Conservation (phyloP, 129 eudicot genomes). For the Lactuca sativa region DNA sequence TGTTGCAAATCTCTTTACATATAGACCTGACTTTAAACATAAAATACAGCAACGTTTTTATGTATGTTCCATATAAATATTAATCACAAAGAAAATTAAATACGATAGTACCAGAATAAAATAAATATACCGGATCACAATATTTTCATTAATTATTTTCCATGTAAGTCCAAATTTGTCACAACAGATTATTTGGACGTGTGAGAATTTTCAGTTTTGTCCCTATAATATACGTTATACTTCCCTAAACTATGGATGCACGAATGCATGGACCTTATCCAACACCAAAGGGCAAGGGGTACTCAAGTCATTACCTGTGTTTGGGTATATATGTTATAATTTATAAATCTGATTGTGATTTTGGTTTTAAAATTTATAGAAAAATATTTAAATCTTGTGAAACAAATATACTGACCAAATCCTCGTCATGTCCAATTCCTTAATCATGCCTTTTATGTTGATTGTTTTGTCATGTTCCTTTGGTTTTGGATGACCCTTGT, state of each 20-base stretch:
- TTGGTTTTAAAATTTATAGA: too few relatives aligned
- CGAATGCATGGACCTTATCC: constrained; percentile 1
- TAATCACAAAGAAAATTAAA: neutral
- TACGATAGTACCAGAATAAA: neutral
- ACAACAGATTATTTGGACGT: neutral
- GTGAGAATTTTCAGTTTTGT: too few relatives aligned
- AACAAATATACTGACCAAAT: neutral
- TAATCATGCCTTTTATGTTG: neutral
- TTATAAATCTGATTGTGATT: neutral
- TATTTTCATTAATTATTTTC: neutral
- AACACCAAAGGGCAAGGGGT: constrained; percentile 1
- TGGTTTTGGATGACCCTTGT: neutral
- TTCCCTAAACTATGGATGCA: neutral
- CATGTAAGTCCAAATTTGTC: neutral
- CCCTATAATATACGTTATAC: too few relatives aligned
- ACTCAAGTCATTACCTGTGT: neutral
- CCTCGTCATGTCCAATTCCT: neutral
- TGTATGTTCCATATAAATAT: too few relatives aligned
- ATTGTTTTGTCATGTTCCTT: neutral
- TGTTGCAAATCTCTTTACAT: neutral
- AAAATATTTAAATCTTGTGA: neutral
- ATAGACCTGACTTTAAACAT: neutral
- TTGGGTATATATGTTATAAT: neutral
- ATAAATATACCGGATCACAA: neutral
- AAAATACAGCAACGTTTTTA: neutral